These are phyloP conservation scores for Dactylella cylindrospora DNA, from an alignment of 2,329 filamentous ascomycete genomes.

Conservation along the genomic window DNA sequence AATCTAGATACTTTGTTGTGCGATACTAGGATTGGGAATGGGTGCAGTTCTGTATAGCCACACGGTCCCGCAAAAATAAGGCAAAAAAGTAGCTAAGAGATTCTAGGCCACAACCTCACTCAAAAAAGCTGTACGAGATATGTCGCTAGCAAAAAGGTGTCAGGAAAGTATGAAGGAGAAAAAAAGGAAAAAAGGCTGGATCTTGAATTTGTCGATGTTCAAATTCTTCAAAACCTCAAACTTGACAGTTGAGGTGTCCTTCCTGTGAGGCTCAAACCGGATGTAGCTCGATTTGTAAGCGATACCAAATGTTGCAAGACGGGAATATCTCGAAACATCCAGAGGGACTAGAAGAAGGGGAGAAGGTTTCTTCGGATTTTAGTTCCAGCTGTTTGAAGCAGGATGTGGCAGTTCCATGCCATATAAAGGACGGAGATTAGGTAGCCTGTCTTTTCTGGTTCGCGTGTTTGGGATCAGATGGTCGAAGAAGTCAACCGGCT, in stretches of 20 bases:
- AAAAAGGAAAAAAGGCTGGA: background rate
- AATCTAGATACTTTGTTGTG: background rate
- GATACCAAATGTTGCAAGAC: slow-evolving; percentile 13
- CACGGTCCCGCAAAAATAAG: background rate
- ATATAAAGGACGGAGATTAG: slow-evolving; percentile 8
- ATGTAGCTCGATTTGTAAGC: slow-evolving; percentile 32
- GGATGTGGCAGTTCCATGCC: background rate
- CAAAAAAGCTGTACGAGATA: background rate
- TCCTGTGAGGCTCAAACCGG: background rate
- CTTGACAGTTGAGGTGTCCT: background rate
- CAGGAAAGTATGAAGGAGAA: background rate
- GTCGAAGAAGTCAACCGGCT: slow-evolving; percentile 11
- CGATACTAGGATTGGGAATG: background rate
- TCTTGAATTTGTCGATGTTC: background rate
- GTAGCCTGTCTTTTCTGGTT: slow-evolving; percentile 20
- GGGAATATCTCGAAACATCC: slow-evolving; percentile 39
- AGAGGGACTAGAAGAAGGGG: slow-evolving; percentile 1
- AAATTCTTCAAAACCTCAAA: slow-evolving; percentile 1
- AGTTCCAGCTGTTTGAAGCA: no score
- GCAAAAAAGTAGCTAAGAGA: background rate
- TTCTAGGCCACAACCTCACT: background rate
- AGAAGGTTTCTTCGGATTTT: background rate
- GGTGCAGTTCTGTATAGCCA: background rate
- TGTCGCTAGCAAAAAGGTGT: background rate
- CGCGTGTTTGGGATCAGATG: slow-evolving; percentile 30